Evolutionary conservation across 805 yeast species (phyloP), one percentile per base, ranked within the genome.

Genomic region (Saccharomycopsis fodiens): DNA sequence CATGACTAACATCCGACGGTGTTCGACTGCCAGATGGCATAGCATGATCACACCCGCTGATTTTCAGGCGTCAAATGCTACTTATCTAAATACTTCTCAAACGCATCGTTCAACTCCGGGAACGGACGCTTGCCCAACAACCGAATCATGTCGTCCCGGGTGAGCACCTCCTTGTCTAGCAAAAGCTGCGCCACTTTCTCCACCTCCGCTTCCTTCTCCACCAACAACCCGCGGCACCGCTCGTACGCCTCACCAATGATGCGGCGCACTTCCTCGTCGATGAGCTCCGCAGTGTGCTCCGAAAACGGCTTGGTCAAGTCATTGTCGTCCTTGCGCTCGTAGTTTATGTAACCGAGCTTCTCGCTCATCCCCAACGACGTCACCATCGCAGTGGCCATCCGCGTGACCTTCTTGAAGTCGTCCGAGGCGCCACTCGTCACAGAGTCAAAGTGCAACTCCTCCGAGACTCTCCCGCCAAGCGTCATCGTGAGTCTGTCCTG

Each of bases 391-490:
- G 78, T 82, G 2, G 96, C 96, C 76, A 89, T 82, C 54, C 75
- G 78, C 1, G 96, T 88, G 32, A 88, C 85, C 59, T 89, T 86
- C 63, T 86, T 85, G 69, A 89, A 88, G 63, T 89, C 97, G 61
- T 88, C 96, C 37, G 83, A 78, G 0, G 94, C 96, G 49, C 97
- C 97, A 52, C 88, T 79, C 2, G 96, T 89, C 3, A 89, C 96
- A 1, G 88, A 76, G 36, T 75, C 75, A 61, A 88, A 89, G 62
- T 88, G 91, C 35, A 89, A 60, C 64, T 89, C 96, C 65, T 89
- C 97, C 48, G 89, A 78, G 2, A 86, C 95, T 57, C 96, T 72
- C 7, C 97, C 97, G 49, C 96, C 97, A 29, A 89, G 66, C 0
- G 96, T 81, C 91, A 89, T 89, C n/a, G 84, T 79, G 88, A 89